Conservation (phyloP, 805 yeast species). For the Starmerella potacharoeniae region DNA sequence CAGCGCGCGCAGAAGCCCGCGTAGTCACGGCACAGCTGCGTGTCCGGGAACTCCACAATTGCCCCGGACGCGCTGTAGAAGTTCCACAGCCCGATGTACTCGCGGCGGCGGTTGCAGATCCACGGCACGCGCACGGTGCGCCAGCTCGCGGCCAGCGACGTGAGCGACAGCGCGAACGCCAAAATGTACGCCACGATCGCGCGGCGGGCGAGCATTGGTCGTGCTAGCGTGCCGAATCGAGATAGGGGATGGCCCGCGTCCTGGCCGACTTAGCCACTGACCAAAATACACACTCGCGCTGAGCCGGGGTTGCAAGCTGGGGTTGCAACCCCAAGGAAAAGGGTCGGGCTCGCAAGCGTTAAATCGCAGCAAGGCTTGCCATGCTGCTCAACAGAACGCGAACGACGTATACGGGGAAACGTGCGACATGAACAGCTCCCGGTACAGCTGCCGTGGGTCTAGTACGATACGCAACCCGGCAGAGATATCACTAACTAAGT, state of each 20-base stretch:
- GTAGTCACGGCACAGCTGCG: conserved; percentile 15
- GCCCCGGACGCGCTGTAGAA: neutral
- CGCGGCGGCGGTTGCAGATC: conserved; percentile 14
- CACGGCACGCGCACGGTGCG: conserved; percentile 15
- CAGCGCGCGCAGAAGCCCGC: conserved; percentile 25
- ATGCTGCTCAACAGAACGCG: too few species aligned
- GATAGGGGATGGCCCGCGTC: too few species aligned
- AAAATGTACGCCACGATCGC: conserved; percentile 16
- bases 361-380: too few species aligned
- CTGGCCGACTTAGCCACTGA: neutral
- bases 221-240: neutral
- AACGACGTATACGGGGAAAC: too few species aligned
- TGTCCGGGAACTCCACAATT: conserved; percentile 21
- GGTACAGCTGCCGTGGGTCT: too few species aligned
- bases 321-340: too few species aligned
- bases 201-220: conserved; percentile 1
- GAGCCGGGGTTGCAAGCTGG: too few species aligned
- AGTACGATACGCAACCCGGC: too few species aligned
- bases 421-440: too few species aligned
- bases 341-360: neutral
- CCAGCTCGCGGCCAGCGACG: conserved; percentile 5
- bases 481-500: too few species aligned
- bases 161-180: conserved; percentile 11
- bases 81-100: conserved; percentile 13
- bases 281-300: neutral